These are phyloP conservation scores for Globisporangium iwayamae DNA, from an alignment of 352 stramenopile species.

Conservation along the genomic window DNA sequence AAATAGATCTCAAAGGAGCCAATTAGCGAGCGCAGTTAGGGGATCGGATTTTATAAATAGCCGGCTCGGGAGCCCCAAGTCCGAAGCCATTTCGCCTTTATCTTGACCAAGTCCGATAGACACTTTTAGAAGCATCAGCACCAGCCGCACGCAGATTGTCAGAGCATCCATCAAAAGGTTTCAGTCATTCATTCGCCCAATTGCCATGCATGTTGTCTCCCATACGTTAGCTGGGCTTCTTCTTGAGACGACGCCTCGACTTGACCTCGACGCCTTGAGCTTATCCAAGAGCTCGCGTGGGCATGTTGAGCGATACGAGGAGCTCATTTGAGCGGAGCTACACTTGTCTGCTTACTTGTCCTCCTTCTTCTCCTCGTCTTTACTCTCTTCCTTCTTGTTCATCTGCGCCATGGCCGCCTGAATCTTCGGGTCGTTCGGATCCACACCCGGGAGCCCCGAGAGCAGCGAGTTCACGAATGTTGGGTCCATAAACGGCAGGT, in stretches of 20 bases:
- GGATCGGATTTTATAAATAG: not conserved
- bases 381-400: constrained; percentile 76
- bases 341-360: constrained; percentile 41
- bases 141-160: too few species aligned
- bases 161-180: not conserved
- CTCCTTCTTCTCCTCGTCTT: constrained; percentile 84
- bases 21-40: not conserved
- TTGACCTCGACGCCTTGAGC: not conserved
- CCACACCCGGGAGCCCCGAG: constrained; percentile 84
- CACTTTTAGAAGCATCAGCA: not conserved
- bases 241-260: not conserved
- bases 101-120: too few species aligned
- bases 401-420: constrained; percentile 88
- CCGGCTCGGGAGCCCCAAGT: too few species aligned
- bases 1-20: not conserved
- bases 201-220: not conserved
- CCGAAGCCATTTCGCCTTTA: too few species aligned
- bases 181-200: not conserved
- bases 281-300: not conserved
- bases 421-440: constrained; percentile 92
- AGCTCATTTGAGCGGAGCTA: not conserved
- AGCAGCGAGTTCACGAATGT: constrained; percentile 89
- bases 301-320: not conserved
- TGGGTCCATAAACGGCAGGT: constrained; percentile 87
- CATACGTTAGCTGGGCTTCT: not conserved